These are phyloP conservation scores for Tricholoma sp. DNA, from an alignment of 768 basidiomycete species.

Conservation along the genomic window DNA sequence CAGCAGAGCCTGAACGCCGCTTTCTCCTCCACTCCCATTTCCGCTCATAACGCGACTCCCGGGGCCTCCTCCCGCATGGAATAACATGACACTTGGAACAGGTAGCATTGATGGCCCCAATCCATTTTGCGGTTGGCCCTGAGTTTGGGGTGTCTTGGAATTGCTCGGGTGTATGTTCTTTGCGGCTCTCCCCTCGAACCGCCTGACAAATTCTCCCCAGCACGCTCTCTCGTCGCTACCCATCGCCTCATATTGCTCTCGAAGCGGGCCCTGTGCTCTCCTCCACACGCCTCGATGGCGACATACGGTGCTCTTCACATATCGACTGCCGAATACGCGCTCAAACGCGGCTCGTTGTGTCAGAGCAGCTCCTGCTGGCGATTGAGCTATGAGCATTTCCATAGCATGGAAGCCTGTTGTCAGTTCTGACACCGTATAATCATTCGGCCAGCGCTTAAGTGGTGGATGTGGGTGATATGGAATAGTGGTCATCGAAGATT, in stretches of 20 bases:
- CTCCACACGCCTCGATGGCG: slow-evolving; percentile 67
- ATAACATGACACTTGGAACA: slow-evolving; percentile 11
- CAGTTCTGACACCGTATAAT: slow-evolving; percentile 66
- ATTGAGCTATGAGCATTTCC: slow-evolving; percentile 35
- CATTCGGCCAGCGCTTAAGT: slow-evolving; percentile 72
- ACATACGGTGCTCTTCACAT: slow-evolving; percentile 72
- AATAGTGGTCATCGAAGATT: slow-evolving; percentile 20
- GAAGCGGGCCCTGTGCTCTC: slow-evolving; percentile 43
- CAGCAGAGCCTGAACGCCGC: slow-evolving; percentile 12
- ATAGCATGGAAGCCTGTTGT: slow-evolving; percentile 53
- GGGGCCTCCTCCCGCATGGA: not conserved
- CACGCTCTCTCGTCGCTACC: slow-evolving; percentile 51
- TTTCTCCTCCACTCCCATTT: not conserved
- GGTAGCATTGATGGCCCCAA: slow-evolving; percentile 1
- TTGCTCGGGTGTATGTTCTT: slow-evolving; percentile 8
- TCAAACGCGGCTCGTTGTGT: slow-evolving; percentile 68
- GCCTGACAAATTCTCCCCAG: slow-evolving; percentile 67
- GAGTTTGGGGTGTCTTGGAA: not conserved
- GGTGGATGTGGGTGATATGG: slow-evolving; percentile 59
- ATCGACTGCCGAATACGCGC: slow-evolving; percentile 64
- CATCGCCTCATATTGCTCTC: slow-evolving; percentile 51
- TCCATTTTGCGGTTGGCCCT: not conserved
- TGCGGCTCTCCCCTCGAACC: slow-evolving; percentile 47
- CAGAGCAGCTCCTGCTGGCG: slow-evolving; percentile 34
- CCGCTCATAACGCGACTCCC: not conserved